phyloP scores from a whole-genome alignment of 164 flowering plant species.

The Litsea cubeba region DNA sequence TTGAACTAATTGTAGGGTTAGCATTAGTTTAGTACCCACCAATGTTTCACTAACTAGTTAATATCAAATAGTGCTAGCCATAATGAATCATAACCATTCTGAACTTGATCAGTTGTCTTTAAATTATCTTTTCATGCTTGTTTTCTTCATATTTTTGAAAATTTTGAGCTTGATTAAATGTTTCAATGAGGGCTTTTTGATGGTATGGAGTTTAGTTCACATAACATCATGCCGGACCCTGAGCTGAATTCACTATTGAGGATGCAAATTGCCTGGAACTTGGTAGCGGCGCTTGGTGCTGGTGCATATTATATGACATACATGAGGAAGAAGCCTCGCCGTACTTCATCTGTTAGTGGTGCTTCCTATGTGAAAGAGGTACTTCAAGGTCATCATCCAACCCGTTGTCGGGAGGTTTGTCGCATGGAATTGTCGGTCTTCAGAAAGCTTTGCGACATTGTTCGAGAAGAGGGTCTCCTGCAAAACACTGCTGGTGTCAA shows the following conservation, averaged over 20 bases:
- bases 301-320: conserved; percentile 3
- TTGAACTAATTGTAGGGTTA: too few relatives aligned
- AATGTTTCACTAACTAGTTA: too few relatives aligned
- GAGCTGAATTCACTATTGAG: neutral
- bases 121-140: too few relatives aligned
- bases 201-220: neutral
- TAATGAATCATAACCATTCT: too few relatives aligned
- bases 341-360: neutral
- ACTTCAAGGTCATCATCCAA: conserved; percentile 1
- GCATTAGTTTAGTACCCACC: too few relatives aligned
- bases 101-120: too few relatives aligned
- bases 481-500: neutral
- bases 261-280: conserved; percentile 1
- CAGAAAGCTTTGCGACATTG: neutral
- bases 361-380: conserved; percentile 1
- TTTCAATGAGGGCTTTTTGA: too few relatives aligned
- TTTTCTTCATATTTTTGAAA: too few relatives aligned
- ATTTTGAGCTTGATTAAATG: too few relatives aligned
- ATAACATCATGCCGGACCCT: neutral
- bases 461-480: neutral
- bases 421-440: neutral
- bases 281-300: neutral
- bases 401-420: neutral
- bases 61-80: too few relatives aligned
- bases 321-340: neutral